A percentile compares a stretch with the other conserved stretches of the same genome.
phyloP scores from a whole-genome alignment of 169 alveolate genomes.

The Babesia bovis region DNA sequence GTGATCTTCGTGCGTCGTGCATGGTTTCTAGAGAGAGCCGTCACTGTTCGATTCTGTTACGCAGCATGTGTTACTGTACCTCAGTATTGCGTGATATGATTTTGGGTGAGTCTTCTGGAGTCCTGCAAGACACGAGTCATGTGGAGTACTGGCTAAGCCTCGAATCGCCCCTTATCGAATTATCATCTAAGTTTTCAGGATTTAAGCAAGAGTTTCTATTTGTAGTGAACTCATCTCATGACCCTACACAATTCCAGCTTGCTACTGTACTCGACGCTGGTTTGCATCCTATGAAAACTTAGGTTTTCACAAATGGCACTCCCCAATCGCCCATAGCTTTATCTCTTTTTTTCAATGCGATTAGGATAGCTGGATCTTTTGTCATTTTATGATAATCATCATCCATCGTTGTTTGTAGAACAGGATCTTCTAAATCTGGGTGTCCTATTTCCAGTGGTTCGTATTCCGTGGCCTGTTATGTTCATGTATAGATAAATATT shows the following conservation, averaged over 20 bases:
- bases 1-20: neutral
- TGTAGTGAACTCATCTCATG: constrained; percentile 9
- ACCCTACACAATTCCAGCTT: constrained; percentile 9
- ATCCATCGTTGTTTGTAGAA: neutral
- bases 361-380: constrained; percentile 39
- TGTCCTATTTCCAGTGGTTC: constrained; percentile 39
- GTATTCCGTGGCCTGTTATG: constrained; percentile 48
- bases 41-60: neutral
- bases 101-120: neutral
- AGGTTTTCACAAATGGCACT: constrained; percentile 54
- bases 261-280: constrained; percentile 8
- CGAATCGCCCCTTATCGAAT: neutral
- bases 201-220: constrained; percentile 17
- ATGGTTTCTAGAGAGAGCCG: neutral
- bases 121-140: neutral
- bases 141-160: neutral
- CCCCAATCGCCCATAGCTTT: constrained; percentile 55
- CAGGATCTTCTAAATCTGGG: constrained; percentile 29
- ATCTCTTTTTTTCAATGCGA: constrained; percentile 39
- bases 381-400: constrained; percentile 42
- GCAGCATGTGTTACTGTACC: constrained; percentile 2
- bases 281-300: neutral
- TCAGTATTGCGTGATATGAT: neutral
- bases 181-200: neutral
- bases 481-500: neutral